These are phyloP conservation scores for Apiotrichum sp. DNA, from an alignment of 1,284 basidiomycete genomes.

Conservation along the genomic window DNA sequence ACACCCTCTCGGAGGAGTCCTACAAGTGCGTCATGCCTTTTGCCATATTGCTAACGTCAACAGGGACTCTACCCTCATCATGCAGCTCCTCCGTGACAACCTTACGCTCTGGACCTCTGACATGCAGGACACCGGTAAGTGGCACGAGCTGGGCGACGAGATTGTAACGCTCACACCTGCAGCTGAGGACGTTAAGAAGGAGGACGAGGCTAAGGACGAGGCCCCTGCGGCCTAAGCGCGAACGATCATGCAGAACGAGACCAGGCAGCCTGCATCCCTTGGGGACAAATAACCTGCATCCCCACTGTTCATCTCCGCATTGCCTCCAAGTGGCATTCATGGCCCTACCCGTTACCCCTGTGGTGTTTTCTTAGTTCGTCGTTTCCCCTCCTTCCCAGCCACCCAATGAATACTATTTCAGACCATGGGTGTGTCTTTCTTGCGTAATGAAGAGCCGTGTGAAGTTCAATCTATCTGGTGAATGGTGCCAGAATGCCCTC, in stretches of 20 bases:
- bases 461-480: slow-evolving; percentile 1
- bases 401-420: slow-evolving; percentile 24
- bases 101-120: slow-evolving; percentile 97
- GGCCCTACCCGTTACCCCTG: slow-evolving; percentile 15
- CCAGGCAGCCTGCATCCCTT: slow-evolving; percentile 16
- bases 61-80: slow-evolving; percentile 87
- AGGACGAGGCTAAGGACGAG: slow-evolving; percentile 40
- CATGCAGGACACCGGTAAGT: slow-evolving; percentile 55
- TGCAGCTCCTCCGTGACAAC: slow-evolving; percentile 99
- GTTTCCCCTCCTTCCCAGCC: slow-evolving; percentile 13
- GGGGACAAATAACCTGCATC: slow-evolving; percentile 13
- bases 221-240: slow-evolving; percentile 31
- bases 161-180: background rate
- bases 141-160: too few species aligned
- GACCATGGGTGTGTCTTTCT: slow-evolving; percentile 11
- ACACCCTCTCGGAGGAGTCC: slow-evolving; percentile 98
- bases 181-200: slow-evolving; percentile 32
- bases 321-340: slow-evolving; percentile 18
- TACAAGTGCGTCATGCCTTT: slow-evolving; percentile 62
- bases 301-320: slow-evolving; percentile 17
- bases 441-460: slow-evolving; percentile 16
- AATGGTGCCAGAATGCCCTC: too few species aligned
- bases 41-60: slow-evolving; percentile 5
- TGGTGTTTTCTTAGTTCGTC: slow-evolving; percentile 22
- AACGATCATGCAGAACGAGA: slow-evolving; percentile 17